These are phyloP conservation scores for Cutaneotrichosporon sp. DNA, from an alignment of 1,284 basidiomycete species.

Conservation along the genomic window DNA sequence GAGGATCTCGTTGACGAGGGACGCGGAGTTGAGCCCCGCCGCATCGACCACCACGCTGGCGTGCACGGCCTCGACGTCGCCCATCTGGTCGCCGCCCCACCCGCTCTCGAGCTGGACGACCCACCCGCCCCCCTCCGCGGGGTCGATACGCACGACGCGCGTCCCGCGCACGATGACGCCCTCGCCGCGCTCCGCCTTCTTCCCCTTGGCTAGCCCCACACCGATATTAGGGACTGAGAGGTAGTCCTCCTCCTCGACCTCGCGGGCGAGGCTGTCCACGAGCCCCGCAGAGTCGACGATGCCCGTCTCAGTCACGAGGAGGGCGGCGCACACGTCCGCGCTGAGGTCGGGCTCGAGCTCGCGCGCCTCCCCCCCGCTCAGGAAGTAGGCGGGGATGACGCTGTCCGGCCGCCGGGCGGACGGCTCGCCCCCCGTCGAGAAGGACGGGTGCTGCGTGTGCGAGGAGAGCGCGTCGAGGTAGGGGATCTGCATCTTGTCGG, in stretches of 20 bases:
- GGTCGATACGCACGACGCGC: constrained; percentile 83
- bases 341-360: constrained; percentile 81
- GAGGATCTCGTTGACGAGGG: constrained; percentile 71
- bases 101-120: constrained; percentile 68
- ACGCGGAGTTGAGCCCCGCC: constrained; percentile 74
- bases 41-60: constrained; percentile 84
- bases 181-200: constrained; percentile 34
- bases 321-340: constrained; percentile 66
- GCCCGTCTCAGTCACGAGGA: constrained; percentile 85
- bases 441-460: constrained; percentile 59
- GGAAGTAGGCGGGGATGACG: constrained; percentile 66
- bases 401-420: constrained; percentile 24
- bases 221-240: constrained; percentile 16
- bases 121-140: constrained; percentile 55
- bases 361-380: constrained; percentile 71
- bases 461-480: constrained; percentile 71
- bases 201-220: constrained; percentile 52
- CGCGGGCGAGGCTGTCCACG: constrained; percentile 76
- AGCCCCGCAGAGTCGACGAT: constrained; percentile 85
- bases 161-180: constrained; percentile 82
- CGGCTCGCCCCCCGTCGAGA: constrained; percentile 17
- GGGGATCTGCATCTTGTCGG: constrained; percentile 61
- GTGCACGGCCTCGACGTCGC: constrained; percentile 68
- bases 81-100: constrained; percentile 53
- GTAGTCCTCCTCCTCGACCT: constrained; percentile 59